These are phyloP conservation scores for Coprinellus micaceus DNA, from an alignment of 768 basidiomycete genomes.

Conservation along the genomic window DNA sequence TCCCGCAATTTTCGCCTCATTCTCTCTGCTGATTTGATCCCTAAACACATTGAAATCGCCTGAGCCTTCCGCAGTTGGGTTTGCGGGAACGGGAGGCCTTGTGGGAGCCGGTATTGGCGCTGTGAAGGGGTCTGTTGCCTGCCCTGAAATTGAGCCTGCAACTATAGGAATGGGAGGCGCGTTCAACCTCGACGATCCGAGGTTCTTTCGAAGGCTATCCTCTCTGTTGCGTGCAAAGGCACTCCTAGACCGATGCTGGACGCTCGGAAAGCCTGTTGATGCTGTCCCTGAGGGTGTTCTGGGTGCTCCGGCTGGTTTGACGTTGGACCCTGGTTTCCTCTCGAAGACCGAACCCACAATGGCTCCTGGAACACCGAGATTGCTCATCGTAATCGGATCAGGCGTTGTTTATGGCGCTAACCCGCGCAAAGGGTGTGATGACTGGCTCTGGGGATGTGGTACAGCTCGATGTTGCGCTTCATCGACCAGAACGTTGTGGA, in stretches of 20 bases:
- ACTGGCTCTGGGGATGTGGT: neutral
- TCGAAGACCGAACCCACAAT: conserved; percentile 46
- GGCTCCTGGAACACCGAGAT: neutral
- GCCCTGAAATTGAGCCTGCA: neutral
- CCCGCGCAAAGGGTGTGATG: neutral
- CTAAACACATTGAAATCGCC: conserved; percentile 42
- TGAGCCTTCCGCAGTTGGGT: conserved; percentile 3
- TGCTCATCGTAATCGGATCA: neutral
- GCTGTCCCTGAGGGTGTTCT: conserved; percentile 21
- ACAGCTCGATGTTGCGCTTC: too few relatives aligned
- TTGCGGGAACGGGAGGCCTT: neutral
- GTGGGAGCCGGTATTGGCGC: neutral
- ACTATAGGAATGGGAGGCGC: conserved; percentile 23
- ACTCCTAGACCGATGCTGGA: conserved; percentile 62
- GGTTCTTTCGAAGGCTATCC: conserved; percentile 16
- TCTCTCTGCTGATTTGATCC: conserved; percentile 61
- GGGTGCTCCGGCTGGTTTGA: conserved; percentile 19
- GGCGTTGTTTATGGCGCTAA: neutral
- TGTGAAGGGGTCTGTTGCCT: neutral
- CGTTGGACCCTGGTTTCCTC: conserved; percentile 30
- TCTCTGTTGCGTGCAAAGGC: conserved; percentile 54
- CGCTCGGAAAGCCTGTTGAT: conserved; percentile 58
- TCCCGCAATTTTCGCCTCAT: conserved; percentile 51
- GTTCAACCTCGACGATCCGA: conserved; percentile 6
- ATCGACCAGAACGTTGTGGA: too few relatives aligned